These are phyloP conservation scores for Notholithocarpus densiflorus DNA, from an alignment of 306 rosid species.

Conservation along the genomic window DNA sequence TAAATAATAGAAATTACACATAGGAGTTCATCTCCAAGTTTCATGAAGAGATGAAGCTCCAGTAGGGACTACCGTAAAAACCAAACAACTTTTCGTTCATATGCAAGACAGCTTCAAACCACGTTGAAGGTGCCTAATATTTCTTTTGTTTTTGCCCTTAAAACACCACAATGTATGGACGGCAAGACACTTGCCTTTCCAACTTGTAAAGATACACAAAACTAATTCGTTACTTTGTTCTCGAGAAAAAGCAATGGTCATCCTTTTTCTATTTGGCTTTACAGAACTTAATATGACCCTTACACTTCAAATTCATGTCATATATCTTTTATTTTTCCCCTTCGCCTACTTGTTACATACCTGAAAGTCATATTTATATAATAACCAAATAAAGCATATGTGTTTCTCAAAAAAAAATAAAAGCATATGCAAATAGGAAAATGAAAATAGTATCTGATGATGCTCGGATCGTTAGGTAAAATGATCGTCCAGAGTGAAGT, in stretches of 20 bases:
- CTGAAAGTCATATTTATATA: not conserved
- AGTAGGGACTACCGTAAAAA: not conserved
- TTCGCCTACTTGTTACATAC: not conserved
- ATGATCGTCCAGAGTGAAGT: no score
- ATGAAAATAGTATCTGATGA: no score
- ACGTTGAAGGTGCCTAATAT: not conserved
- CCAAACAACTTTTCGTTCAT: not conserved
- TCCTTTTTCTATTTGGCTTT: constrained; percentile 3
- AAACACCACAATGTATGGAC: not conserved
- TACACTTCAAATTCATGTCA: not conserved
- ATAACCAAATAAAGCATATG: no score
- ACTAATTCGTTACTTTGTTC: not conserved
- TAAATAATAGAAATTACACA: not conserved
- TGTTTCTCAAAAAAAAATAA: not conserved
- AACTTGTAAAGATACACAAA: constrained; percentile 10
- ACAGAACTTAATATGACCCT: not conserved
- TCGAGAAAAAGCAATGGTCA: not conserved
- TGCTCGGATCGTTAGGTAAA: no score
- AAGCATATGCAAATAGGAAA: no score
- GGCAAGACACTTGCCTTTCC: constrained; percentile 19
- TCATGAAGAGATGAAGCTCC: constrained; percentile 45
- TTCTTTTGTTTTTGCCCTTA: not conserved
- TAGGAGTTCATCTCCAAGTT: constrained; percentile 63
- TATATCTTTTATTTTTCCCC: not conserved
- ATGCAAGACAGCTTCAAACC: not conserved